Percentiles rank a stretch among this genome's conserved stretches.
Conservation (phyloP, 129 eudicot genomes). For the Ambrosia trifida region DNA sequence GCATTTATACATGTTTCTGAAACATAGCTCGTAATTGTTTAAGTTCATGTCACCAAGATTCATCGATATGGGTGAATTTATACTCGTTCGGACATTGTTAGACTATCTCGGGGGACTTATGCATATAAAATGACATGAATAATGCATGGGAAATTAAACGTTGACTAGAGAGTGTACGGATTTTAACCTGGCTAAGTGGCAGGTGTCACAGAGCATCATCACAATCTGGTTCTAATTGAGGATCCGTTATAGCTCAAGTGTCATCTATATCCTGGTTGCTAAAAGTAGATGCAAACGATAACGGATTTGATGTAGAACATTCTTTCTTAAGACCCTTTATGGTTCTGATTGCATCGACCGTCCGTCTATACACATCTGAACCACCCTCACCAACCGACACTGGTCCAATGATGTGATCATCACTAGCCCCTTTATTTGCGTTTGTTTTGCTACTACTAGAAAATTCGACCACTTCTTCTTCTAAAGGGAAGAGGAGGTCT, state of each 20-base stretch:
- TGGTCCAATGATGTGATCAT: constrained; percentile 19
- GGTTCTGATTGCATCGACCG: constrained; percentile 80
- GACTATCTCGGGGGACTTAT: no score
- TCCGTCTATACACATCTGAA: constrained; percentile 65
- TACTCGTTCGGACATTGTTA: no score
- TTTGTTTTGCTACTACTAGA: constrained; percentile 10
- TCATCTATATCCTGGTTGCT: constrained; percentile 58
- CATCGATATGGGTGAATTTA: no score
- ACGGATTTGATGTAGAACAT: constrained; percentile 81
- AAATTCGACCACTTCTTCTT: constrained; percentile 71
- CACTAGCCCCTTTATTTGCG: constrained; percentile 4
- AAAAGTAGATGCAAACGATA: constrained; percentile 73
- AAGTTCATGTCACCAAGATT: no score
- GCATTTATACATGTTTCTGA: no score
- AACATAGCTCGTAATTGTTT: no score
- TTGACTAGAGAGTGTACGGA: no score
- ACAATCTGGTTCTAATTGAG: constrained; percentile 34
- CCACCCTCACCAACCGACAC: constrained; percentile 51
- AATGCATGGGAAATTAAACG: no score
- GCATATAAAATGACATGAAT: no score
- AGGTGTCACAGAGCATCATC: no score
- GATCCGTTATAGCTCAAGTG: constrained; percentile 71
- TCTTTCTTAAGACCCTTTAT: constrained; percentile 78
- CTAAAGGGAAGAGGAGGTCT: constrained; percentile 68
- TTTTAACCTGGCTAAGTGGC: no score